Percentiles rank a stretch among this genome's conserved stretches.
Evolutionary conservation across 306 rosid species (phyloP).

Genomic region (Elaeagnus macrophylla): DNA sequence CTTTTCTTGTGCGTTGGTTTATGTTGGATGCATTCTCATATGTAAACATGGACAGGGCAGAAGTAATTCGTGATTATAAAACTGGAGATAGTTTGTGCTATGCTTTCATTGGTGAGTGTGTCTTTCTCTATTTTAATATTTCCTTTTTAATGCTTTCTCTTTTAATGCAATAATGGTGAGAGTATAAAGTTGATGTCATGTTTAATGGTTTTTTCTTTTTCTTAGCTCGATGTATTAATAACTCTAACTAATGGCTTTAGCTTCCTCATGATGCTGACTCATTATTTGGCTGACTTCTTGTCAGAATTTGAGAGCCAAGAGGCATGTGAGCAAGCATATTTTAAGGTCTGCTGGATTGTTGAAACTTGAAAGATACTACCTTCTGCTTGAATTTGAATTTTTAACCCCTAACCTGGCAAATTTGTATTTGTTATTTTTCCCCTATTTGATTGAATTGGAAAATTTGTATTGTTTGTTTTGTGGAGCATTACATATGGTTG

Average conservation of each 20-base stretch:
- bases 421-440: constrained; percentile 1
- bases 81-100: constrained; percentile 95
- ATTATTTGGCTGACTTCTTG: constrained; percentile 10
- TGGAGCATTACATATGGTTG: neutral
- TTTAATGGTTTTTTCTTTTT: neutral
- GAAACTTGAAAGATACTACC: neutral
- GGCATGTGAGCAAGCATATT: constrained; percentile 89
- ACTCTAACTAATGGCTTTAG: neutral
- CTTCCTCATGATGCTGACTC: constrained; percentile 13
- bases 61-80: constrained; percentile 79
- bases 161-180: neutral
- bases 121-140: neutral
- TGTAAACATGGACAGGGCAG: constrained; percentile 62
- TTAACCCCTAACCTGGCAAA: constrained; percentile 1
- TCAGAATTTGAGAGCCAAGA: constrained; percentile 70
- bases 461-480: neutral
- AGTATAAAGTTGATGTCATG: neutral
- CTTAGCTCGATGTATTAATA: neutral
- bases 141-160: neutral
- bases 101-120: constrained; percentile 74
- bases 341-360: constrained; percentile 52
- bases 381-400: constrained; percentile 3
- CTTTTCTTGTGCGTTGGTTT: neutral
- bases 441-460: neutral
- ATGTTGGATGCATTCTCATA: constrained; percentile 22